A percentile compares a stretch with the other conserved stretches of the same genome.
These are phyloP conservation scores for Jamesozyma gamospora DNA, from an alignment of 805 yeast species.

Conservation along the genomic window DNA sequence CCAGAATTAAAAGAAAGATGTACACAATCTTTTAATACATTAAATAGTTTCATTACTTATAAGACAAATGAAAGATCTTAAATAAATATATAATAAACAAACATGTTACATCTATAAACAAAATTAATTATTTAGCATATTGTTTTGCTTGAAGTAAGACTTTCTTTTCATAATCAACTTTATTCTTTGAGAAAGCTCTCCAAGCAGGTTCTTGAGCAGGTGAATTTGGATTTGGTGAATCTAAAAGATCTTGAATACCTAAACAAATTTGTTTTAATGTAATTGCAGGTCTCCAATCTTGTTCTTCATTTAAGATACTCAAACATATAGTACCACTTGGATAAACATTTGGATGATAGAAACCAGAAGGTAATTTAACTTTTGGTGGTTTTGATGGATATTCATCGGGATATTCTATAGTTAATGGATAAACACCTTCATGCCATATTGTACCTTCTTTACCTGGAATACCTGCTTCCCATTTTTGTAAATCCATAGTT, in stretches of 20 bases:
- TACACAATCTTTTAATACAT: slow-evolving; percentile 55
- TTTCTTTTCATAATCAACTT: slow-evolving; percentile 57
- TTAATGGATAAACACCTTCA: slow-evolving; percentile 79
- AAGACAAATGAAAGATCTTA: slow-evolving; percentile 40
- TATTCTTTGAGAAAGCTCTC: slow-evolving; percentile 69
- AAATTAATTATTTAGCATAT: slow-evolving; percentile 46
- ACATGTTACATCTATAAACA: no score
- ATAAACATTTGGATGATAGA: slow-evolving; percentile 94
- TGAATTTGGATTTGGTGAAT: slow-evolving; percentile 85
- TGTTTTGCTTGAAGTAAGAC: slow-evolving; percentile 73
- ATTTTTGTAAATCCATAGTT: slow-evolving; percentile 65
- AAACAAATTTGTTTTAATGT: slow-evolving; percentile 79
- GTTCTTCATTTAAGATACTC: slow-evolving; percentile 84
- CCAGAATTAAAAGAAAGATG: slow-evolving; percentile 49
- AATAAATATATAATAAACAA: no score
- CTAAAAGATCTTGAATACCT: slow-evolving; percentile 86
- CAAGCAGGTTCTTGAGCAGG: slow-evolving; percentile 98
- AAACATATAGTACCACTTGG: slow-evolving; percentile 96
- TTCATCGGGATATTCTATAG: slow-evolving; percentile 76
- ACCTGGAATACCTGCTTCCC: slow-evolving; percentile 97
- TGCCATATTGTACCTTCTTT: slow-evolving; percentile 80
- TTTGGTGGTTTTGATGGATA: slow-evolving; percentile 97
- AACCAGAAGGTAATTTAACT: slow-evolving; percentile 77
- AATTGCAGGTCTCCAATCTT: slow-evolving; percentile 97
- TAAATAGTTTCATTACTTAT: slow-evolving; percentile 70